A percentile compares a stretch with the other conserved stretches of the same genome.
Evolutionary conservation across 1,139 yeast species (phyloP).

Genomic region (Candida sanyaensis): DNA sequence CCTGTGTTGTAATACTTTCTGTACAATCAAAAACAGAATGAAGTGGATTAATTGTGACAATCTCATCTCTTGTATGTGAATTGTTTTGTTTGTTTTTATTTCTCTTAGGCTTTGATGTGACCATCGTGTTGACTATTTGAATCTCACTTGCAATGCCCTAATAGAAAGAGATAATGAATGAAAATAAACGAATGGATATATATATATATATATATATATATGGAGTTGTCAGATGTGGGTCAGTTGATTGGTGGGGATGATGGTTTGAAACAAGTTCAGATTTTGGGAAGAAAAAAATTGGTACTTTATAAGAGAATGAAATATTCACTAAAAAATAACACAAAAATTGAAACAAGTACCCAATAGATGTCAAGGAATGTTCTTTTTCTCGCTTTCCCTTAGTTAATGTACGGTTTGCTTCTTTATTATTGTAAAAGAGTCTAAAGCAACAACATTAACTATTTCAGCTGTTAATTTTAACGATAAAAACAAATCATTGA

Average conservation of each 20-base stretch:
- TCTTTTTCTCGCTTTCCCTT: not conserved
- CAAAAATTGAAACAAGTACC: not conserved
- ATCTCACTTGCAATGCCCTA: too few species aligned
- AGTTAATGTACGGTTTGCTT: too few species aligned
- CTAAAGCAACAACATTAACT: too few species aligned
- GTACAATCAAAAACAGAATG: constrained; percentile 21
- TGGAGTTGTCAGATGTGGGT: not conserved
- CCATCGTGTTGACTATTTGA: too few species aligned
- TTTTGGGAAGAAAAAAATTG: not conserved
- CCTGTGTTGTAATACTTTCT: constrained; percentile 5
- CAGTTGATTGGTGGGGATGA: not conserved
- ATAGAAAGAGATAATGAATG: not conserved
- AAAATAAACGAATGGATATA: not conserved
- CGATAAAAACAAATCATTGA: too few species aligned
- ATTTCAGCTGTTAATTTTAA: too few species aligned
- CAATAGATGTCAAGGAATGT: not conserved
- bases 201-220: too few species aligned
- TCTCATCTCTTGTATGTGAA: not conserved
- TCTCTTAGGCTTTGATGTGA: not conserved
- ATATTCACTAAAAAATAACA: not conserved
- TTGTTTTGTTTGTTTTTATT: not conserved
- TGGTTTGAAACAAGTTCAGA: not conserved
- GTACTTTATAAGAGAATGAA: not conserved
- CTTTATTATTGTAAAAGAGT: too few species aligned
- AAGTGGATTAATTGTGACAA: constrained; percentile 18